These are phyloP conservation scores for Candida suzukii DNA, from an alignment of 805 yeast genomes.

Conservation along the genomic window DNA sequence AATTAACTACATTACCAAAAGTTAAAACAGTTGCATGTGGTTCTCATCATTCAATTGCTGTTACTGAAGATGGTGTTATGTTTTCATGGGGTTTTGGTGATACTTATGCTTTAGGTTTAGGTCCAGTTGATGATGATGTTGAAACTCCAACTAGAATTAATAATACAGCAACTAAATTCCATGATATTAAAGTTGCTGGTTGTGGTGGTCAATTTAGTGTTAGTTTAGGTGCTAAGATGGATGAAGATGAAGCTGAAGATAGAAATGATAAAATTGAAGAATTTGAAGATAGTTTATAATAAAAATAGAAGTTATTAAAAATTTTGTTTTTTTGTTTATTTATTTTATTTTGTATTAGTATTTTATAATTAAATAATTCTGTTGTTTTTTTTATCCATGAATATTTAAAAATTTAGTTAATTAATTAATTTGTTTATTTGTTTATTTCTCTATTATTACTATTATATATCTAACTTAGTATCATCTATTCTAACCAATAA, in stretches of 20 bases:
- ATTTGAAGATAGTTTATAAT: slow-evolving; percentile 29
- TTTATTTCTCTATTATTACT: too few species aligned
- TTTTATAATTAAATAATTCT: neutral
- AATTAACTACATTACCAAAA: slow-evolving; percentile 49
- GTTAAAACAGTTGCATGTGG: slow-evolving; percentile 68
- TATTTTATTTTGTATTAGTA: neutral
- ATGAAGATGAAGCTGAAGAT: slow-evolving; percentile 44
- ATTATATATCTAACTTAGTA: neutral
- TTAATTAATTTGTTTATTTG: neutral
- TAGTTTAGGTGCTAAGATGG: slow-evolving; percentile 67
- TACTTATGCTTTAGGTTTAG: slow-evolving; percentile 93
- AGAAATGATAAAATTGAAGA: slow-evolving; percentile 47
- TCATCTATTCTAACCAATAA: slow-evolving; percentile 69
- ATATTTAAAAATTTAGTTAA: neutral
- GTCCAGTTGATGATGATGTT: slow-evolving; percentile 76
- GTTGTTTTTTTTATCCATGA: neutral
- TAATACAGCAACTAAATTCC: slow-evolving; percentile 87
- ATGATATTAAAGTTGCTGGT: slow-evolving; percentile 65
- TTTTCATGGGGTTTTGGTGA: slow-evolving; percentile 99
- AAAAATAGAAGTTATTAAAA: neutral
- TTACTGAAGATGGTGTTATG: slow-evolving; percentile 75
- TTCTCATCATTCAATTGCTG: slow-evolving; percentile 87
- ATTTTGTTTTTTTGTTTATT: neutral
- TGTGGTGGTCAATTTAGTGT: slow-evolving; percentile 97
- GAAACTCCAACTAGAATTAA: slow-evolving; percentile 82